phyloP scores from a whole-genome alignment of 2,329 filamentous ascomycete species.

The Pestalotiopsis sp. region DNA sequence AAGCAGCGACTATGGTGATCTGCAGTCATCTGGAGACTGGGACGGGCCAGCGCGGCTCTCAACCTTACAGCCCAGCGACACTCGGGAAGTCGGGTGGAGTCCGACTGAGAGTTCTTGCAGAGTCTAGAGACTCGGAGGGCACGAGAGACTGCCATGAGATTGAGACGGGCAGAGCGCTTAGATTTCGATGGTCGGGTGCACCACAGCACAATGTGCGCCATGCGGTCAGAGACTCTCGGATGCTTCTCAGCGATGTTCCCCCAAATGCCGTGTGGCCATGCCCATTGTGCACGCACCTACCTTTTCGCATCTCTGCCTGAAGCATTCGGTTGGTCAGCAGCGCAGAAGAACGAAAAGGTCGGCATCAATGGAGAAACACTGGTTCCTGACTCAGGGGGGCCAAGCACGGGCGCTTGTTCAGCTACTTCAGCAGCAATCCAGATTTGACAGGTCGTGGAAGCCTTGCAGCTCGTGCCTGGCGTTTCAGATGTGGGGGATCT shows the following conservation, averaged over 20 bases:
- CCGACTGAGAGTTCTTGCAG: not conserved
- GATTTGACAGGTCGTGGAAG: slow-evolving; percentile 4
- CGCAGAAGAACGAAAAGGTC: not conserved
- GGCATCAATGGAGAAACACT: slow-evolving; percentile 4
- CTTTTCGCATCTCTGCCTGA: not conserved
- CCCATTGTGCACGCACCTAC: not conserved
- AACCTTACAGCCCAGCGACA: not conserved
- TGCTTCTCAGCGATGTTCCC: not conserved
- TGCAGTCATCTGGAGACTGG: not conserved
- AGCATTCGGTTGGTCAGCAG: not conserved
- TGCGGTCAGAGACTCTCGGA: not conserved
- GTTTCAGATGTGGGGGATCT: slow-evolving; percentile 12
- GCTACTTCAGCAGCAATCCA: not conserved
- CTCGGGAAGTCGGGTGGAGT: not conserved
- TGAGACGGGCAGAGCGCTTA: slow-evolving; percentile 2
- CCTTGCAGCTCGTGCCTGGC: not conserved
- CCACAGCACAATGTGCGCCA: not conserved
- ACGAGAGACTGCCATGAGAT: not conserved
- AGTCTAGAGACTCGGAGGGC: not conserved
- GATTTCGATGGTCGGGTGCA: not conserved
- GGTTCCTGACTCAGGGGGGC: not conserved
- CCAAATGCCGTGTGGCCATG: not conserved
- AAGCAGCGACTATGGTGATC: not conserved
- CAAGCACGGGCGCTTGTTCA: not conserved
- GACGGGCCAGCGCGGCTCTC: not conserved